Evolutionary conservation across 192 early-diverging fungal genomes (phyloP).

Genomic region (Mortierella hygrophila): DNA sequence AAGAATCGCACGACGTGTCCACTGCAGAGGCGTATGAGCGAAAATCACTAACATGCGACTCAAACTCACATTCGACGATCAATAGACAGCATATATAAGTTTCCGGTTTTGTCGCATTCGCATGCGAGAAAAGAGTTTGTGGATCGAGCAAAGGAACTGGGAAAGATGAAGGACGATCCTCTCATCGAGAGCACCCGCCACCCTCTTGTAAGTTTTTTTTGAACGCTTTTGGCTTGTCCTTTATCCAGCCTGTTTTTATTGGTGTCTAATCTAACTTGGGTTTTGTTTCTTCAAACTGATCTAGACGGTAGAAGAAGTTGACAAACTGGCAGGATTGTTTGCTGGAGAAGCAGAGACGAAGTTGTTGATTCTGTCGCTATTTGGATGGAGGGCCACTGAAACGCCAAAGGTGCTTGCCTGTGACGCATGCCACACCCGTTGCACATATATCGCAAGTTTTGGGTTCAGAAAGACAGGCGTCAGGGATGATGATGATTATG

Average conservation of each 20-base stretch:
- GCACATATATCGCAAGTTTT: slow-evolving; percentile 22
- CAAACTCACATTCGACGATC: too few relatives aligned
- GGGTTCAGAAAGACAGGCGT: background rate
- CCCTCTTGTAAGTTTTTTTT: slow-evolving; percentile 34
- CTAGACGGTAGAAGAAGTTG: slow-evolving; percentile 17
- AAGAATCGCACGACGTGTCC: background rate
- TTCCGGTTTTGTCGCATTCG: slow-evolving; percentile 35
- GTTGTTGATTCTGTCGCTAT: slow-evolving; percentile 25
- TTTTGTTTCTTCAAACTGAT: background rate
- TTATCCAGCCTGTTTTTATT: background rate
- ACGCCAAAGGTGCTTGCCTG: slow-evolving; percentile 20
- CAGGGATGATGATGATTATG: background rate
- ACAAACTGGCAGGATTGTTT: background rate
- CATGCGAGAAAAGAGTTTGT: slow-evolving; percentile 26
- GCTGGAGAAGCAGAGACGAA: background rate
- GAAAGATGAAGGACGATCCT: slow-evolving; percentile 4
- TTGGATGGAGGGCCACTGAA: slow-evolving; percentile 25
- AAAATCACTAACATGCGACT: background rate
- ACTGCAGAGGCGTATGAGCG: background rate
- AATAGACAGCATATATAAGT: slow-evolving; percentile 46
- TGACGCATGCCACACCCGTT: slow-evolving; percentile 39
- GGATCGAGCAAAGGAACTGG: slow-evolving; percentile 17
- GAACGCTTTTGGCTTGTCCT: background rate
- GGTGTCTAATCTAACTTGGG: background rate
- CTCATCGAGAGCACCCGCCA: slow-evolving; percentile 19